Conservation (phyloP, 768 basidiomycete genomes). For the Chalciporus sphaerocephalus region DNA sequence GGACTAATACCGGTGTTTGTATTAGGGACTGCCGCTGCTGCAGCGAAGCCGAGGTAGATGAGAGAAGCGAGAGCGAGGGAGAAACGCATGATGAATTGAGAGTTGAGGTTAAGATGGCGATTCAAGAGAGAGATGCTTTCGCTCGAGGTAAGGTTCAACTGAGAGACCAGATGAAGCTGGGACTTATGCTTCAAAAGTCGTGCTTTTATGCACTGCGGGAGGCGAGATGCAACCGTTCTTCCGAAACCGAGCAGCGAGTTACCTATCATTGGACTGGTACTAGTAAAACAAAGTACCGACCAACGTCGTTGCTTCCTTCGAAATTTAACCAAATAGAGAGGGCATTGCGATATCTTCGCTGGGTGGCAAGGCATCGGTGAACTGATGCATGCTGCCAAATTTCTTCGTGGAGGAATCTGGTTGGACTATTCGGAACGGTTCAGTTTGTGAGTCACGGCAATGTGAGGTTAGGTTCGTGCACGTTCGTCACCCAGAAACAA, state of each 20-base stretch:
- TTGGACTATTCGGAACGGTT: neutral
- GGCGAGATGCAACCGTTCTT: neutral
- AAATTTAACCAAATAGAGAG: too few relatives aligned
- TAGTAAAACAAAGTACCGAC: too few relatives aligned
- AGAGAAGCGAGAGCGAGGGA: neutral
- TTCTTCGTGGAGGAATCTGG: neutral
- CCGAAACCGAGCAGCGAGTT: neutral
- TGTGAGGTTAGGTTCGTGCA: too few relatives aligned
- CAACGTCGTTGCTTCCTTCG: neutral
- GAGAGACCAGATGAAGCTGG: neutral
- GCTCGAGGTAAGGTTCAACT: neutral
- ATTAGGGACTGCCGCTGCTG: neutral
- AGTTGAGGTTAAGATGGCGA: neutral
- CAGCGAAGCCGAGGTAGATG: conserved; percentile 4
- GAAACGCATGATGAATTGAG: conserved; percentile 2
- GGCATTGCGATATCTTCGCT: neutral
- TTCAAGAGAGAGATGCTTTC: neutral
- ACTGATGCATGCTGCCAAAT: neutral
- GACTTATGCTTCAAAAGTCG: neutral
- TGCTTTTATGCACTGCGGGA: neutral
- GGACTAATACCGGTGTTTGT: neutral
- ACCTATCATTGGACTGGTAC: neutral
- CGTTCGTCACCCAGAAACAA: too few relatives aligned
- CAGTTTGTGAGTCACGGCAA: neutral
- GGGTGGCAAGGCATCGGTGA: neutral